These are phyloP conservation scores for Lathyrus sativus DNA, from an alignment of 306 rosid genomes.

Conservation along the genomic window DNA sequence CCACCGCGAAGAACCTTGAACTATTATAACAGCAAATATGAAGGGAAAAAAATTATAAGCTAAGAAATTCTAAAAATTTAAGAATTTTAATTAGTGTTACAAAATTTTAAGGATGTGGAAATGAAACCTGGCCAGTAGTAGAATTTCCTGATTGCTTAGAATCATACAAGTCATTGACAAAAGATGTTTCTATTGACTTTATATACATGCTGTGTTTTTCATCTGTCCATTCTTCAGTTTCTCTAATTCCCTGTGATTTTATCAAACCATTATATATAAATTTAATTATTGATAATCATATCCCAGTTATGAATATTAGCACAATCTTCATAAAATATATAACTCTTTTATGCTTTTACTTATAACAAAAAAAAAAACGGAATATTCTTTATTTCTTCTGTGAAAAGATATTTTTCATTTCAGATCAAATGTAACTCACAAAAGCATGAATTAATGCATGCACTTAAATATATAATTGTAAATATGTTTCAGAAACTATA, in stretches of 20 bases:
- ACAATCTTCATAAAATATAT: neutral
- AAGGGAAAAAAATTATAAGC: neutral
- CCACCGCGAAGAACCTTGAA: conserved; percentile 67
- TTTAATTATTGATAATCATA: too few species aligned
- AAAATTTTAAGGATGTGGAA: neutral
- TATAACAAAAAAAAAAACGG: neutral
- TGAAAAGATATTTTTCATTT: neutral
- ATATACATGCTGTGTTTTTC: conserved; percentile 80
- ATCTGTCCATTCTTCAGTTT: conserved; percentile 66
- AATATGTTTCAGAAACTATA: too few species aligned
- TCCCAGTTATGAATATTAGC: neutral
- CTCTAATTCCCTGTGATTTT: conserved; percentile 43
- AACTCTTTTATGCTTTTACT: neutral
- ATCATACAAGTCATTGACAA: conserved; percentile 60
- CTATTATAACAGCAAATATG: conserved; percentile 26
- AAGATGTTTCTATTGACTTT: conserved; percentile 80
- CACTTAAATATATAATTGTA: neutral
- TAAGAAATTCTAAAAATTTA: neutral
- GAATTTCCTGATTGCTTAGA: conserved; percentile 46
- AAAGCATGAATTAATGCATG: neutral
- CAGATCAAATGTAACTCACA: neutral
- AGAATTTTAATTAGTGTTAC: neutral
- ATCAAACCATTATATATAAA: conserved; percentile 4
- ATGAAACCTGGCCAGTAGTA: conserved; percentile 59
- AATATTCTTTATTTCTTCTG: neutral